Percentiles rank a stretch among this genome's conserved stretches.
Evolutionary conservation across 805 yeast genomes (phyloP).

Genomic region (Metschnikowia henanensis): DNA sequence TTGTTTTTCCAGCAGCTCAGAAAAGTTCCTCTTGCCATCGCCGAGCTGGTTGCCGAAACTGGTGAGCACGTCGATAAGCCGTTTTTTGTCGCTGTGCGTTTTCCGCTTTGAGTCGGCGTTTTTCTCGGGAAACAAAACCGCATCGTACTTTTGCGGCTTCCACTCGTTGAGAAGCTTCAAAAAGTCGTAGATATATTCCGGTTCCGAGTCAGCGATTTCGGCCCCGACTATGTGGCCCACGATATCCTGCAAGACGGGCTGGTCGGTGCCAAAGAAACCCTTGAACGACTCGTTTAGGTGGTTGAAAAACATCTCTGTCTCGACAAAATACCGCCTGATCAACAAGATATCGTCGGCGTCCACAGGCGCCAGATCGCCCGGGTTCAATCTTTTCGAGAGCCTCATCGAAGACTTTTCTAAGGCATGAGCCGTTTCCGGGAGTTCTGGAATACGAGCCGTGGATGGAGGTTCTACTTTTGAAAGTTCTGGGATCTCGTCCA

Average conservation of each 20-base stretch:
- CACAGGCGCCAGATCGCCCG: conserved; percentile 21
- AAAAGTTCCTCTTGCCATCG: conserved; percentile 2
- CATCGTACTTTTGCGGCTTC: conserved; percentile 21
- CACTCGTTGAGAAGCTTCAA: conserved; percentile 27
- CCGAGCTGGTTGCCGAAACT: conserved; percentile 25
- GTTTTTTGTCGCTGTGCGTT: conserved; percentile 30
- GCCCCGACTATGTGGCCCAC: conserved; percentile 12
- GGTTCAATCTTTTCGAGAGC: conserved; percentile 34
- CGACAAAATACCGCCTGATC: conserved; percentile 25
- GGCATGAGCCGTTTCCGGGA: not conserved
- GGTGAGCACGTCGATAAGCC: conserved; percentile 37
- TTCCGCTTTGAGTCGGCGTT: conserved; percentile 4
- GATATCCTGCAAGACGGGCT: conserved; percentile 12
- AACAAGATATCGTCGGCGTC: conserved; percentile 25
- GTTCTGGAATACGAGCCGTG: not conserved
- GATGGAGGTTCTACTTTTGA: not conserved
- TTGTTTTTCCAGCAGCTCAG: conserved; percentile 9
- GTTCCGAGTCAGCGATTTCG: not conserved
- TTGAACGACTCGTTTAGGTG: conserved; percentile 20
- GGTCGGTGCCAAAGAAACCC: conserved; percentile 1
- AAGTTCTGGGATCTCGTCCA: not conserved
- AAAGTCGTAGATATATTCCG: conserved; percentile 23
- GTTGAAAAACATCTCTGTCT: conserved; percentile 26
- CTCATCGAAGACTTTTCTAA: conserved; percentile 22
- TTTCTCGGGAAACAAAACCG: conserved; percentile 18